phyloP scores from a whole-genome alignment of 73 alveolate species.

The Durusdinium trenchii region DNA sequence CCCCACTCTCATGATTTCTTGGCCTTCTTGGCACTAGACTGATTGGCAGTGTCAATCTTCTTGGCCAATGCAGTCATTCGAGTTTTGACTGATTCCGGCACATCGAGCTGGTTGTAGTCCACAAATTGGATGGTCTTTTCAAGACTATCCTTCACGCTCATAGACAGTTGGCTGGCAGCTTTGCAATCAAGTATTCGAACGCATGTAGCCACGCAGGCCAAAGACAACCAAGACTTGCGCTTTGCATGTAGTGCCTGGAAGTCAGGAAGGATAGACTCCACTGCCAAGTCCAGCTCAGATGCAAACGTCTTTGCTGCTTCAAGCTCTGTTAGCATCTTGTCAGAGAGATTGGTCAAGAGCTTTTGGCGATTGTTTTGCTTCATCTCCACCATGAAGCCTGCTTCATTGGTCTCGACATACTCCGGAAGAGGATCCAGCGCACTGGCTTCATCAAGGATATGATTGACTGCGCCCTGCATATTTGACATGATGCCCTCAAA shows the following conservation, averaged over 20 bases:
- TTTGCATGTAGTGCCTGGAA: background rate
- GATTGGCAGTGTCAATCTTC: background rate
- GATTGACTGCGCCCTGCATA: no score
- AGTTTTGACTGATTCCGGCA: background rate
- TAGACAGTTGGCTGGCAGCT: background rate
- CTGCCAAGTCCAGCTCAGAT: no score
- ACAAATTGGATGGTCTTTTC: background rate
- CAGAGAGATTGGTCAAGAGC: no score
- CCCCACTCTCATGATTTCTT: no score
- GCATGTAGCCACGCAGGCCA: background rate
- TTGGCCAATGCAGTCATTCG: background rate
- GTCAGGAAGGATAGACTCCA: background rate
- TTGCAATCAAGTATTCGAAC: background rate
- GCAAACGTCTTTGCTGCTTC: no score
- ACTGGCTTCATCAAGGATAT: no score
- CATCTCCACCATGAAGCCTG: no score
- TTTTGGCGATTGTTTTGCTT: no score
- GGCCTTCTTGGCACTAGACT: background rate
- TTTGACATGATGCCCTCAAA: no score
- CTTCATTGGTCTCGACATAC: no score
- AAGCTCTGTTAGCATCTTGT: no score
- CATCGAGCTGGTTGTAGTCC: background rate
- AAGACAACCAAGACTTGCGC: background rate
- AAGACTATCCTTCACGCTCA: background rate
- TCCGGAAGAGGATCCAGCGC: no score